Conservation (phyloP, 768 basidiomycete genomes). For the Clathrus columnatus region DNA sequence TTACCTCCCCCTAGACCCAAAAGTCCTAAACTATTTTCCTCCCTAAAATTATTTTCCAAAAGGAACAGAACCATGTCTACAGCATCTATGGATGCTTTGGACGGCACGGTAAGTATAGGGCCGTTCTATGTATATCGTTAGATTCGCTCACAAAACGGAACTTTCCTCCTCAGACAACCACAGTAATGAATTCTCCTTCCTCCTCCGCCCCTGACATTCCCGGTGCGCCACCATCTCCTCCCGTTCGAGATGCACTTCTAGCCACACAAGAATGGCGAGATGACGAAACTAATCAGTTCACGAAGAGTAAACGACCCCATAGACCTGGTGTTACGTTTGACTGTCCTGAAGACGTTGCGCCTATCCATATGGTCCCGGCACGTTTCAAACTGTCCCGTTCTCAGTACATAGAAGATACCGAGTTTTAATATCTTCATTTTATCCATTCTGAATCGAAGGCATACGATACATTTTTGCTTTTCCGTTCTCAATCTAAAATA, state of each 20-base stretch:
- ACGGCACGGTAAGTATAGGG: constrained; percentile 68
- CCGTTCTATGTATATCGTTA: constrained; percentile 7
- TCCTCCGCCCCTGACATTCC: constrained; percentile 57
- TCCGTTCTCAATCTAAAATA: not conserved
- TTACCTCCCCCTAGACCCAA: constrained; percentile 1
- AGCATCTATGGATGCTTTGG: constrained; percentile 68
- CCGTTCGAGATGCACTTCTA: constrained; percentile 49
- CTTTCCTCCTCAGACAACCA: constrained; percentile 42
- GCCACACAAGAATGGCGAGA: constrained; percentile 70
- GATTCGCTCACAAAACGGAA: not conserved
- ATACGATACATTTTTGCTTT: not conserved
- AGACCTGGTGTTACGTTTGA: constrained; percentile 64
- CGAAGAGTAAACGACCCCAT: constrained; percentile 23
- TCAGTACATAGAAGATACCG: not conserved
- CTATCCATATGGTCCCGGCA: constrained; percentile 1
- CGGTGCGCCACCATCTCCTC: constrained; percentile 43
- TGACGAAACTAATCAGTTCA: constrained; percentile 45
- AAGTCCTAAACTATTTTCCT: constrained; percentile 21
- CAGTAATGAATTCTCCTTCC: constrained; percentile 67
- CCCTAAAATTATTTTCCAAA: constrained; percentile 56
- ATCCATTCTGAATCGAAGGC: not conserved
- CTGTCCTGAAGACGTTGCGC: constrained; percentile 31
- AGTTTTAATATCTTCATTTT: not conserved
- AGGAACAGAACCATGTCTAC: constrained; percentile 61
- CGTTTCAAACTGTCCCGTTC: not conserved